These are phyloP conservation scores for Nicotiana knightiana DNA, from an alignment of 257 asterid genomes.

Conservation along the genomic window DNA sequence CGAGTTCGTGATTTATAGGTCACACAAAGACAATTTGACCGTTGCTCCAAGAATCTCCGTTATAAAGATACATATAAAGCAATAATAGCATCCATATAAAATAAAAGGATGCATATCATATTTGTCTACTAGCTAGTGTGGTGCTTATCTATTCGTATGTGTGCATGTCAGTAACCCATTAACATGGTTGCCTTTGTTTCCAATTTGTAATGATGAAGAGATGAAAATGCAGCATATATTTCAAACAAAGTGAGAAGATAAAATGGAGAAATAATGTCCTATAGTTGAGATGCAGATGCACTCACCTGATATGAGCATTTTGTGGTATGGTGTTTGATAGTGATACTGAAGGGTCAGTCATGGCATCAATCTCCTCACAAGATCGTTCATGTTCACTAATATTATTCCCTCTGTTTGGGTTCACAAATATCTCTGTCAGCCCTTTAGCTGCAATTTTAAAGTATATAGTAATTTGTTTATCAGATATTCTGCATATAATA, in stretches of 20 bases:
- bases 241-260: not conserved
- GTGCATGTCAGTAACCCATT: constrained; percentile 10
- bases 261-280: constrained; percentile 5
- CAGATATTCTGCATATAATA: constrained; percentile 12
- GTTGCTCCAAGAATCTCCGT: too few species aligned
- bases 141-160: not conserved
- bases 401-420: constrained; percentile 24
- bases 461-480: constrained; percentile 3
- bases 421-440: constrained; percentile 27
- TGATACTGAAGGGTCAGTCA: constrained; percentile 27
- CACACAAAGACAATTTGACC: too few species aligned
- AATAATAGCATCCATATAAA: too few species aligned
- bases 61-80: too few species aligned
- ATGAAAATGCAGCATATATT: not conserved
- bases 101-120: too few species aligned
- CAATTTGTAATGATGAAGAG: constrained; percentile 13
- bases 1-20: too few species aligned
- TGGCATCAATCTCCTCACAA: constrained; percentile 24
- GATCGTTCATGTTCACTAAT: constrained; percentile 19
- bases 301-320: constrained; percentile 44
- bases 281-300: constrained; percentile 16
- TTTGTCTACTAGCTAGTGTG: not conserved
- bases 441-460: constrained; percentile 25
- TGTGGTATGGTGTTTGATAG: constrained; percentile 28
- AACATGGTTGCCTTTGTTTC: not conserved